Conservation (phyloP, 306 rosid genomes). For the Vigna radiata region DNA sequence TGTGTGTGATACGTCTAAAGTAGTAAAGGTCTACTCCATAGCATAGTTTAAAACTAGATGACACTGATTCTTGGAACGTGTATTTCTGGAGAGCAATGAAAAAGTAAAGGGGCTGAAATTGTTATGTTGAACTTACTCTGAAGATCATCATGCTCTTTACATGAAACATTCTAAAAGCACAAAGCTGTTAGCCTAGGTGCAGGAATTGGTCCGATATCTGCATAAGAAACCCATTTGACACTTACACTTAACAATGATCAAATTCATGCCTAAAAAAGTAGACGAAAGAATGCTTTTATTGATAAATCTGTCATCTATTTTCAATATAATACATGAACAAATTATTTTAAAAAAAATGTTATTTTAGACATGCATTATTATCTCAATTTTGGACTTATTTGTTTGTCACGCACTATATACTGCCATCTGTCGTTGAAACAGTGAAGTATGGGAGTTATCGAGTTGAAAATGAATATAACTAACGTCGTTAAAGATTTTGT, state of each 20-base stretch:
- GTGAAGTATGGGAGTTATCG: too few species aligned
- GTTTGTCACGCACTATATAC: too few species aligned
- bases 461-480: too few species aligned
- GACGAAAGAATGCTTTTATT: neutral
- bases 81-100: conserved; percentile 40
- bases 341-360: too few species aligned
- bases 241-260: neutral
- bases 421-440: too few species aligned
- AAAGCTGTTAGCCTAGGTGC: conserved; percentile 18
- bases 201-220: neutral
- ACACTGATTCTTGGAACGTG: conserved; percentile 29
- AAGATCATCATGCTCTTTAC: conserved; percentile 28
- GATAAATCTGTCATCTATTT: too few species aligned
- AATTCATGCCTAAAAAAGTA: neutral
- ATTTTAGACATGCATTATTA: too few species aligned
- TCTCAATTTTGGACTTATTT: too few species aligned
- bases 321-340: too few species aligned
- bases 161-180: conserved; percentile 21
- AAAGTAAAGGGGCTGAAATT: conserved; percentile 24
- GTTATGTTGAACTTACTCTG: conserved; percentile 11
- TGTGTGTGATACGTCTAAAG: conserved; percentile 88
- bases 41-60: conserved; percentile 50
- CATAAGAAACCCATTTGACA: neutral
- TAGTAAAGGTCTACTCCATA: conserved; percentile 78
- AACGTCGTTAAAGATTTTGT: too few species aligned